Conservation (phyloP, 225 moss, liverwort and hornwort species). For the Rhytidiadelphus loreus region DNA sequence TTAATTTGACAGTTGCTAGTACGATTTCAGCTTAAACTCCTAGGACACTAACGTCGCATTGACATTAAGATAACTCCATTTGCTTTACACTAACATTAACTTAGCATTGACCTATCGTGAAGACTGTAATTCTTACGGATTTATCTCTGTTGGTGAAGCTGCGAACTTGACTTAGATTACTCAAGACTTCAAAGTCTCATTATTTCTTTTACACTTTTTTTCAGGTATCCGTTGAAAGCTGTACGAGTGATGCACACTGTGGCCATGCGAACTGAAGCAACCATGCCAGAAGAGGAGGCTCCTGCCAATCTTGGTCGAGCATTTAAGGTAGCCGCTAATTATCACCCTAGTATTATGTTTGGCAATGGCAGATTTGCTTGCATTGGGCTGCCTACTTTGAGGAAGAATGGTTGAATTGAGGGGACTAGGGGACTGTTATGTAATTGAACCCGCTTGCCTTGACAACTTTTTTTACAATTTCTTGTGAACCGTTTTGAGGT, state of each 20-base stretch:
- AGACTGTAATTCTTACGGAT: neutral
- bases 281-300: slow-evolving; percentile 81
- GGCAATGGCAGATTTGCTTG: neutral
- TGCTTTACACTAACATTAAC: neutral
- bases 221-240: slow-evolving; percentile 92
- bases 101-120: neutral
- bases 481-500: neutral
- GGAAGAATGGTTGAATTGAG: neutral
- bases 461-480: neutral
- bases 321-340: slow-evolving; percentile 54
- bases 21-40: neutral
- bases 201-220: neutral
- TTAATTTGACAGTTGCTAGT: neutral
- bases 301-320: slow-evolving; percentile 88
- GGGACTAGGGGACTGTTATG: neutral
- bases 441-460: neutral
- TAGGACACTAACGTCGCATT: neutral
- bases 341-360: neutral
- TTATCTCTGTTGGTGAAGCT: neutral
- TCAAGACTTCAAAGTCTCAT: neutral
- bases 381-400: neutral
- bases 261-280: slow-evolving; percentile 96
- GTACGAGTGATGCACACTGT: slow-evolving; percentile 98
- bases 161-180: neutral
- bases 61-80: neutral